phyloP scores from a whole-genome alignment of 129 eudicot species.

The Tagetes erecta region DNA sequence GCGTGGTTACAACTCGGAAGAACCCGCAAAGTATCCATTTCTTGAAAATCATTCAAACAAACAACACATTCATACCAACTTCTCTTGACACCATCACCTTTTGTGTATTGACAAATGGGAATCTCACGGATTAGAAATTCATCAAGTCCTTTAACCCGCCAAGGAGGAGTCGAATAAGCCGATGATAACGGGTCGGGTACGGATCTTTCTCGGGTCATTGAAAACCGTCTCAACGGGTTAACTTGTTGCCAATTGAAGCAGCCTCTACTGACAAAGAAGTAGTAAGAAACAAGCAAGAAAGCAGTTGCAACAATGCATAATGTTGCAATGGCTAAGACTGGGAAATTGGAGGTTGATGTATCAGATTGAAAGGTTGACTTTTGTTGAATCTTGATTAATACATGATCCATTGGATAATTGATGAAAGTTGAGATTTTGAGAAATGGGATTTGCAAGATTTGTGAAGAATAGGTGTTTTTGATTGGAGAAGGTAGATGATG shows the following conservation, averaged over 20 bases:
- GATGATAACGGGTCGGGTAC: constrained; percentile 46
- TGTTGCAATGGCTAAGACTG: constrained; percentile 62
- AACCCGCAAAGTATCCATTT: constrained; percentile 57
- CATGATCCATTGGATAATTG: constrained; percentile 35
- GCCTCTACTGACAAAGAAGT: constrained; percentile 64
- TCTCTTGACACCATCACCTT: constrained; percentile 32
- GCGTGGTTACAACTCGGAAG: constrained; percentile 80
- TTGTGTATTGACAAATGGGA: constrained; percentile 62
- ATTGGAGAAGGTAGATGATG: constrained; percentile 10
- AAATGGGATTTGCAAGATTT: constrained; percentile 25
- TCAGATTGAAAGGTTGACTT: constrained; percentile 36
- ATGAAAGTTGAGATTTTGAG: constrained; percentile 7
- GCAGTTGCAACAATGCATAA: constrained; percentile 68
- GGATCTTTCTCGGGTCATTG: constrained; percentile 30
- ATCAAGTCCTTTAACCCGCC: constrained; percentile 70
- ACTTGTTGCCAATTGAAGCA: constrained; percentile 73
- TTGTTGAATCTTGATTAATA: constrained; percentile 43
- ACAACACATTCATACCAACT: constrained; percentile 70
- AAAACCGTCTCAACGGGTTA: constrained; percentile 59
- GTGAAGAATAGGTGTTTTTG: constrained; percentile 8
- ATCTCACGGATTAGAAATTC: constrained; percentile 62
- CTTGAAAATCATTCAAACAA: constrained; percentile 80
- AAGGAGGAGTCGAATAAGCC: constrained; percentile 62
- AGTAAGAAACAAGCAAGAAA: constrained; percentile 67
- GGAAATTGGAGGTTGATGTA: constrained; percentile 50